Conservation (phyloP, 345 rosid species). For the Anacardium occidentale region DNA sequence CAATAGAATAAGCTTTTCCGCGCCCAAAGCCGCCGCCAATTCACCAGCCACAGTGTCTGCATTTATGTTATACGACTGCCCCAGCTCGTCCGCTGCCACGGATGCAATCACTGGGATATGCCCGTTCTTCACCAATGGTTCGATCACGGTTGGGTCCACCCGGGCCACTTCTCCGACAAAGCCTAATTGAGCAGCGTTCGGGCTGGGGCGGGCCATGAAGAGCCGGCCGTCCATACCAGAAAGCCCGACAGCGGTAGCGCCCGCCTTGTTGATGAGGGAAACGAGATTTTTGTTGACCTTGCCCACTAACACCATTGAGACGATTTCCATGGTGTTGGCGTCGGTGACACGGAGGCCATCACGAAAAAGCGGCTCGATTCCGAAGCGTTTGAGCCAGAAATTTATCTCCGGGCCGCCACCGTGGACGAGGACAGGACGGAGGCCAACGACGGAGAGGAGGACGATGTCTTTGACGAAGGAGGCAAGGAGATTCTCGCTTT, state of each 20-base stretch:
- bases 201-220: conserved; percentile 69
- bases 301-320: conserved; percentile 91
- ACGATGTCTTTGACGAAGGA: conserved; percentile 14
- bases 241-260: conserved; percentile 82
- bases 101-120: conserved; percentile 89
- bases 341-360: conserved; percentile 91
- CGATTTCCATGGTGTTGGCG: conserved; percentile 88
- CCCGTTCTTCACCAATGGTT: conserved; percentile 54
- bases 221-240: conserved; percentile 93
- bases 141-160: conserved; percentile 61
- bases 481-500: conserved; percentile 18
- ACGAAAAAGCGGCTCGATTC: conserved; percentile 42
- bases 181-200: conserved; percentile 64
- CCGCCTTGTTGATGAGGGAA: conserved; percentile 72
- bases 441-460: conserved; percentile 1
- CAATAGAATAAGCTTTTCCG: conserved; percentile 81
- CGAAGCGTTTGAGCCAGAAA: conserved; percentile 46
- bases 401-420: conserved; percentile 64
- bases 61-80: conserved; percentile 85
- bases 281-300: conserved; percentile 84
- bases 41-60: conserved; percentile 97
- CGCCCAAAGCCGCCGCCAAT: conserved; percentile 86
- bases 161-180: conserved; percentile 84
- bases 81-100: conserved; percentile 70
- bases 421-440: conserved; percentile 48